Conservation (phyloP, 139 green algal species). For the Monoraphidium neglectum region DNA sequence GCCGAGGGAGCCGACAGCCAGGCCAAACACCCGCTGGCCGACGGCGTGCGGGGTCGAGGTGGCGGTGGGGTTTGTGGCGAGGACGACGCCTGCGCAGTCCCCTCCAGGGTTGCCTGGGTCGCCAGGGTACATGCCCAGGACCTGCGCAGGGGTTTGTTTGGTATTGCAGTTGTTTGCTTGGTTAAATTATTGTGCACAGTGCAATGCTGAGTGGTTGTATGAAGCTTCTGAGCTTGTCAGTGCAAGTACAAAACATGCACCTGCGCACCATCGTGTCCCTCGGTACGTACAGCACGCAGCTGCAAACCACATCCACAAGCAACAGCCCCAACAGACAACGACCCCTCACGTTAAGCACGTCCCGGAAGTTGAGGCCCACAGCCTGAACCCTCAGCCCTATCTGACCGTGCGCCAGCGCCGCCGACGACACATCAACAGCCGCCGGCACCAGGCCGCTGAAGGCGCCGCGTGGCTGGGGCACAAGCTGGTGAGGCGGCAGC, state of each 20-base stretch:
- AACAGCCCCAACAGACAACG: no score
- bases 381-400: slow-evolving; percentile 66
- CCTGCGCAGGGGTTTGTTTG: slow-evolving; percentile 51
- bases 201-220: no score
- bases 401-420: slow-evolving; percentile 21
- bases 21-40: slow-evolving; percentile 81
- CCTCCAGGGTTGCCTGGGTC: slow-evolving; percentile 78
- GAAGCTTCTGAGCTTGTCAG: no score
- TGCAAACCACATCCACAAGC: no score
- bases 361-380: slow-evolving; percentile 85
- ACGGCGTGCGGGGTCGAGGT: slow-evolving; percentile 5
- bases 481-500: slow-evolving; percentile 22
- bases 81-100: slow-evolving; percentile 82
- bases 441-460: slow-evolving; percentile 49
- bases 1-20: slow-evolving; percentile 77
- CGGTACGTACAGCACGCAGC: no score
- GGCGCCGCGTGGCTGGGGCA: slow-evolving; percentile 46
- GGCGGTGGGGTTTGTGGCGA: slow-evolving; percentile 21
- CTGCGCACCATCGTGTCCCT: no score
- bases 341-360: slow-evolving; percentile 60
- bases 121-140: slow-evolving; percentile 87
- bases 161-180: no score
- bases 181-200: no score
- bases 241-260: no score
- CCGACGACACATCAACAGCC: slow-evolving; percentile 15